Conservation (phyloP, 169 alveolate species). For the Plasmodium relictum region DNA sequence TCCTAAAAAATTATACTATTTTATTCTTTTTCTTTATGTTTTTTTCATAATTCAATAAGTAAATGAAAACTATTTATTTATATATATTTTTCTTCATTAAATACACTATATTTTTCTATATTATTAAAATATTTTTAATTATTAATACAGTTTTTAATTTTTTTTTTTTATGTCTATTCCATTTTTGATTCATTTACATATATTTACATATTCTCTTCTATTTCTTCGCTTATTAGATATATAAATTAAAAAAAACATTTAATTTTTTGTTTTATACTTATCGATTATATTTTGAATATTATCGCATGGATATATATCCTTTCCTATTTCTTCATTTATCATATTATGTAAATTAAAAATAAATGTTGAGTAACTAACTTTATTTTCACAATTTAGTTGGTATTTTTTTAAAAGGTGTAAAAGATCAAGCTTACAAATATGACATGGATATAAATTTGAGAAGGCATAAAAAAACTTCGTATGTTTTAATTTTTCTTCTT, state of each 20-base stretch:
- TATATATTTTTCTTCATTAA: too few species aligned
- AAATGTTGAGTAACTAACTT: conserved; percentile 81
- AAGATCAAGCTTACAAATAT: conserved; percentile 86
- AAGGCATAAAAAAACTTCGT: conserved; percentile 84
- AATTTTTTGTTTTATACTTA: conserved; percentile 23
- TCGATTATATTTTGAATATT: conserved; percentile 29
- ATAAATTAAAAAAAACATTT: neutral
- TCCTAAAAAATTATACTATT: too few species aligned
- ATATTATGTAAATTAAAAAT: conserved; percentile 85
- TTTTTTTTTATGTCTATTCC: too few species aligned
- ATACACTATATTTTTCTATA: too few species aligned
- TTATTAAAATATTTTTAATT: too few species aligned
- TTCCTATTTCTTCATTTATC: conserved; percentile 85
- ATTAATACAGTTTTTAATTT: too few species aligned
- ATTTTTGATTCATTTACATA: too few species aligned
- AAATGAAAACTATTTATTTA: too few species aligned
- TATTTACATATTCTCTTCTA: too few species aligned
- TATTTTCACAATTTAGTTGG: conserved; percentile 80
- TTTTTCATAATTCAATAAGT: too few species aligned
- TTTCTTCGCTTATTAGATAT: too few species aligned
- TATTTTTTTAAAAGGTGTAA: conserved; percentile 75
- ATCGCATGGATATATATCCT: conserved; percentile 12
- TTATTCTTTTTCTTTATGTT: too few species aligned
- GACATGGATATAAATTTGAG: conserved; percentile 88
- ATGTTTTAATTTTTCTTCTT: conserved; percentile 74